Conservation (phyloP, 1,284 basidiomycete species). For the Grifola frondosa region DNA sequence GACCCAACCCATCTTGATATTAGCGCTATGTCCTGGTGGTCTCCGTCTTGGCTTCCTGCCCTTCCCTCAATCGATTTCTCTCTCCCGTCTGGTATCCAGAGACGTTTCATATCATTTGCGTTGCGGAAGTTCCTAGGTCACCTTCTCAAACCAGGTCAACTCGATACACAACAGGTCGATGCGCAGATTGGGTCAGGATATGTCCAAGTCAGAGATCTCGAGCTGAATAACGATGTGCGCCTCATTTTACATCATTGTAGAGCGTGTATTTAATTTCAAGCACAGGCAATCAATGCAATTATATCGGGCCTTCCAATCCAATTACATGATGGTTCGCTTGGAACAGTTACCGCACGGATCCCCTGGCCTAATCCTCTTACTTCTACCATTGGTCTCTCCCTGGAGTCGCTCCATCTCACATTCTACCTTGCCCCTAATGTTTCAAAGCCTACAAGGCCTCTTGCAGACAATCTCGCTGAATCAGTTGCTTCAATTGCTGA, state of each 20-base stretch:
- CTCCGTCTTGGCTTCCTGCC: slow-evolving; percentile 58
- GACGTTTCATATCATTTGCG: slow-evolving; percentile 87
- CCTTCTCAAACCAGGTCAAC: slow-evolving; percentile 83
- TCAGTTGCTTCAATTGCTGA: slow-evolving; percentile 82
- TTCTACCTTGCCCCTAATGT: slow-evolving; percentile 48
- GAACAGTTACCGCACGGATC: slow-evolving; percentile 73
- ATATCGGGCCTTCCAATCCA: slow-evolving; percentile 69
- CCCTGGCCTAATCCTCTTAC: slow-evolving; percentile 76
- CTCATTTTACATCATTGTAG: background rate
- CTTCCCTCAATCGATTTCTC: slow-evolving; percentile 63
- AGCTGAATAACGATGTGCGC: slow-evolving; percentile 76
- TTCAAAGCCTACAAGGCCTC: slow-evolving; percentile 13
- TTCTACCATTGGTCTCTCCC: slow-evolving; percentile 66
- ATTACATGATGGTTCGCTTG: slow-evolving; percentile 71
- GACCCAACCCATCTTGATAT: slow-evolving; percentile 2
- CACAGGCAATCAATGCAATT: slow-evolving; percentile 80
- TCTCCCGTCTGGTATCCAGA: slow-evolving; percentile 82
- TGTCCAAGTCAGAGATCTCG: slow-evolving; percentile 82
- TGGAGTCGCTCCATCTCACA: slow-evolving; percentile 61
- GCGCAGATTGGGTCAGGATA: slow-evolving; percentile 89
- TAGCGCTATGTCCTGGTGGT: slow-evolving; percentile 35
- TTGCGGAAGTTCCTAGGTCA: slow-evolving; percentile 84
- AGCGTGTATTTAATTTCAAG: slow-evolving; percentile 9
- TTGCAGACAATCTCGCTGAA: slow-evolving; percentile 56
- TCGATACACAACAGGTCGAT: slow-evolving; percentile 86